Percentiles rank a stretch among this genome's conserved stretches.
phyloP scores from a whole-genome alignment of 192 early-diverging fungal species.

The Coemansia sp. region DNA sequence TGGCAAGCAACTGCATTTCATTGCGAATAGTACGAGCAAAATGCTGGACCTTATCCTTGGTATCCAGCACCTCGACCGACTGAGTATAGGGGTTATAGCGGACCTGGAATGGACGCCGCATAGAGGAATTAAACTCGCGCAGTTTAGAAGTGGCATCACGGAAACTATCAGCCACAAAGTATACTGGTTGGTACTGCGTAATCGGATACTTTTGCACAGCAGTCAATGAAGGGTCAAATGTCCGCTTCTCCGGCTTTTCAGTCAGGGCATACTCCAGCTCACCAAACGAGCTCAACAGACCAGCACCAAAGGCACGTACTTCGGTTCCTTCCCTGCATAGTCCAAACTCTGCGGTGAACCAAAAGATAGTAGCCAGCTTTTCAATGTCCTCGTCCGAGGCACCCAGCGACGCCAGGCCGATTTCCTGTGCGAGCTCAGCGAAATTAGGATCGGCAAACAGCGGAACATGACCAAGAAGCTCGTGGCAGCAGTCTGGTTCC shows the following conservation, averaged over 20 bases:
- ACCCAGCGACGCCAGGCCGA: conserved; percentile 90
- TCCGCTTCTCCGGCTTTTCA: conserved; percentile 71
- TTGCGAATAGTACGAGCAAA: conserved; percentile 76
- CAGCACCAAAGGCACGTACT: conserved; percentile 88
- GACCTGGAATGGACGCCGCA: conserved; percentile 85
- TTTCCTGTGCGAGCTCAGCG: conserved; percentile 92
- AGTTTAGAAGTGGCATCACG: conserved; percentile 89
- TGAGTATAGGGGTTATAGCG: conserved; percentile 92
- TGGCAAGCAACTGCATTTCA: conserved; percentile 74
- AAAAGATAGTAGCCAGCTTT: conserved; percentile 86
- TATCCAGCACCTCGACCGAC: conserved; percentile 87
- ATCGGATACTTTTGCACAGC: conserved; percentile 79
- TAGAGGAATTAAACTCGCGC: conserved; percentile 73
- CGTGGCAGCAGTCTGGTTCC: conserved; percentile 94
- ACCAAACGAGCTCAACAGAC: conserved; percentile 90
- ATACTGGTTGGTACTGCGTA: conserved; percentile 90
- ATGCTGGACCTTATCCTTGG: conserved; percentile 80
- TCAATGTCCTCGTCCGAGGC: conserved; percentile 90
- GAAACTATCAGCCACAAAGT: conserved; percentile 95
- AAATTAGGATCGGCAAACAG: conserved; percentile 84
- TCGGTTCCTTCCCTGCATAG: conserved; percentile 69
- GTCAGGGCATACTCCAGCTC: conserved; percentile 89
- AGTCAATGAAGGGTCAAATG: conserved; percentile 84
- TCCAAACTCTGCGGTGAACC: conserved; percentile 96
- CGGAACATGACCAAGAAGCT: conserved; percentile 88